Evolutionary conservation across 2,329 filamentous ascomycete genomes (phyloP).

Genomic region (Ceratocystis diversiconidia): DNA sequence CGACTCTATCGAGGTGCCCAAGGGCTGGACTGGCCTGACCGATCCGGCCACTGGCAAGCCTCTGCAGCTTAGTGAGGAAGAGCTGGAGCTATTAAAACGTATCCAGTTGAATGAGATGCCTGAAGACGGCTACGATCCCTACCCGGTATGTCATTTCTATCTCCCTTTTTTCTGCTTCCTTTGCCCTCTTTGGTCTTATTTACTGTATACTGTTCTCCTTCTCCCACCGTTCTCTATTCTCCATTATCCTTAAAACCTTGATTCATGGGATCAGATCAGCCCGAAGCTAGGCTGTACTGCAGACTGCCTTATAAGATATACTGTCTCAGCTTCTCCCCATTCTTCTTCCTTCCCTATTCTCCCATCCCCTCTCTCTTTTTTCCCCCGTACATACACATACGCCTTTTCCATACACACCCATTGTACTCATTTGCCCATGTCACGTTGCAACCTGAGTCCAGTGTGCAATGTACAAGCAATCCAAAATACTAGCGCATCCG

Average conservation of each 20-base stretch:
- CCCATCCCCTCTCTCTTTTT: not conserved
- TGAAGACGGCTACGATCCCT: constrained; percentile 80
- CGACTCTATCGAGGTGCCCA: constrained; percentile 90
- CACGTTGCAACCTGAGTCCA: not conserved
- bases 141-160: constrained; percentile 47
- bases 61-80: constrained; percentile 70
- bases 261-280: too few species aligned
- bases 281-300: too few species aligned
- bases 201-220: not conserved
- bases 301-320: too few species aligned
- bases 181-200: not conserved
- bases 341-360: not conserved
- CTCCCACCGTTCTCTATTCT: not conserved
- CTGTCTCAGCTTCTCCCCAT: not conserved
- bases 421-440: not conserved
- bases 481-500: not conserved
- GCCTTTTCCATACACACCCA: not conserved
- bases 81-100: constrained; percentile 75
- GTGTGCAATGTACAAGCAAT: not conserved
- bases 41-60: constrained; percentile 91
- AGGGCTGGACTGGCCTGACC: constrained; percentile 92
- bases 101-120: constrained; percentile 81
- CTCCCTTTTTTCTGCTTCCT: not conserved
- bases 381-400: not conserved
- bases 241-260: not conserved